Base-by-base conservation (phyloP, 129 eudicot genomes). In the Centella asiatica region DNA sequence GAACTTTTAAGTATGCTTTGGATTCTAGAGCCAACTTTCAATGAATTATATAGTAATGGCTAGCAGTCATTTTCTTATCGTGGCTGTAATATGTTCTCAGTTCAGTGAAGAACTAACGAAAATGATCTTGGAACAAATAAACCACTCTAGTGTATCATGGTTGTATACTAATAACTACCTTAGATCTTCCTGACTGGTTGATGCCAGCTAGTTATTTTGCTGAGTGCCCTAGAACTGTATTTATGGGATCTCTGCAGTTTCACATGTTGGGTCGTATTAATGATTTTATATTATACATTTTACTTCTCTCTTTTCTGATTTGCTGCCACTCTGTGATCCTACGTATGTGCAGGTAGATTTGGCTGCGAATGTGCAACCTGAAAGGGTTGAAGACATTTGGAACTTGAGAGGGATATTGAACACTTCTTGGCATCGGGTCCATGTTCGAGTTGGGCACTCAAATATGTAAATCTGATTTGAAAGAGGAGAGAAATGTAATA, bases 361-460 rank as follows among this genome's bases (percentile, higher is more conserved):
- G 13, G 85, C 96, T 19, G 88, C 88, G 71, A 92, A 92, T 69
- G 95, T 87, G 40, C 98, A 92, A 65, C 98, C 98, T 20, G 86
- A 87, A 76, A 87, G 72, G 23, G 94, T 92, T 6, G 84, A 84
- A 57, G 84, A 49, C 64, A 49, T 87, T 26, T 87, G 99, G 99
- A 92, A 92, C 76, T 69, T 92, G 79, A 77, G 99, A 73, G 99
- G 99, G n/a, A 81, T 92, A 71, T 70, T 92, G 27, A 92, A 87
- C 85, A 92, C 99, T 24, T 92, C 95, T 44, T 92, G 99, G 99
- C 99, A 92, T 76, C 83, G 86, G 60, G 92, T 92, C 65, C 84
- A 76, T 19, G 88, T 87, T 51, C 87, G 80, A 57, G 78, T 85
- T 49, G 88, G 90, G 48, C 99, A 78, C 56, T 87, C 99, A 57